These are phyloP conservation scores for Plasmodium inui DNA, from an alignment of 169 alveolate genomes.

Conservation along the genomic window DNA sequence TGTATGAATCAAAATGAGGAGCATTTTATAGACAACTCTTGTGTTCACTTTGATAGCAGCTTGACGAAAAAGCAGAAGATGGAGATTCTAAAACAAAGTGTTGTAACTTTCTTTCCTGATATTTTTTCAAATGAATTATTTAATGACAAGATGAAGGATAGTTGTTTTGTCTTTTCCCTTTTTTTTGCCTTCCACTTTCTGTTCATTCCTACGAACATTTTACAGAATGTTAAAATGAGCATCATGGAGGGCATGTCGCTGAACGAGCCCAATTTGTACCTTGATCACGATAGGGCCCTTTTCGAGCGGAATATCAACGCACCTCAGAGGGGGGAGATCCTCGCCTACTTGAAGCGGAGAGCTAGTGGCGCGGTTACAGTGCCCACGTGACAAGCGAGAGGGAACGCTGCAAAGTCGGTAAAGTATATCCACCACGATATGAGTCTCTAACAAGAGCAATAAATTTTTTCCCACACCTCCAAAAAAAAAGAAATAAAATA, in stretches of 20 bases:
- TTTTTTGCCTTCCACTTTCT: slow-evolving; percentile 67
- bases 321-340: slow-evolving; percentile 10
- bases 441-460: neutral
- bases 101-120: slow-evolving; percentile 16
- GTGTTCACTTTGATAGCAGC: slow-evolving; percentile 2
- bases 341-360: slow-evolving; percentile 24
- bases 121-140: slow-evolving; percentile 11
- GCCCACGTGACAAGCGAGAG: neutral
- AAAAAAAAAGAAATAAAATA: neutral
- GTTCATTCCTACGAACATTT: slow-evolving; percentile 29
- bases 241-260: slow-evolving; percentile 47
- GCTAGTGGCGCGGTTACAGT: neutral
- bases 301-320: slow-evolving; percentile 41
- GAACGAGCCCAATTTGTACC: slow-evolving; percentile 20
- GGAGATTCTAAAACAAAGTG: slow-evolving; percentile 21
- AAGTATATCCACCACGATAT: neutral
- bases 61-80: slow-evolving; percentile 15
- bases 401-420: no score
- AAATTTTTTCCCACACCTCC: neutral
- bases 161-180: slow-evolving; percentile 47
- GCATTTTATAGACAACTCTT: slow-evolving; percentile 11
- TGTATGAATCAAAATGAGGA: slow-evolving; percentile 30
- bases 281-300: slow-evolving; percentile 24
- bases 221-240: slow-evolving; percentile 32
- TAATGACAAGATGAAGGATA: slow-evolving; percentile 7